phyloP scores from a whole-genome alignment of 2,329 filamentous ascomycete genomes.

The Colletotrichum godetiae region DNA sequence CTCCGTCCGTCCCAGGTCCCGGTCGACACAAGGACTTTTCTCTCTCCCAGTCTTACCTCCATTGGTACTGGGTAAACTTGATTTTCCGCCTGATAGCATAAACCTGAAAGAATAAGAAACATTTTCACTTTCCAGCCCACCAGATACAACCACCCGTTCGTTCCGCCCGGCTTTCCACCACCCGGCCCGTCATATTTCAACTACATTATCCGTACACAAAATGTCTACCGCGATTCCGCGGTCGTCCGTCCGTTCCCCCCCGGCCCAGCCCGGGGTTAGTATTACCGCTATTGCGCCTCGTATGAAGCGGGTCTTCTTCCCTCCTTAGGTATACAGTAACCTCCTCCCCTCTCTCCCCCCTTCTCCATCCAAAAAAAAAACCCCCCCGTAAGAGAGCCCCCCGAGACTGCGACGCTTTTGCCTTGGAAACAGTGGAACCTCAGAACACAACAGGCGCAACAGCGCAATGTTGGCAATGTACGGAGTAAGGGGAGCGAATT shows the following conservation, averaged over 20 bases:
- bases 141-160: too few relatives aligned
- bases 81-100: background rate
- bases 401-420: background rate
- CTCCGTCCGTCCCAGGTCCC: conserved; percentile 25
- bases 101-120: background rate
- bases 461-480: background rate
- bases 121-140: background rate
- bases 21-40: background rate
- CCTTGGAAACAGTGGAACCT: background rate
- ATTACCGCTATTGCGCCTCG: conserved; percentile 22
- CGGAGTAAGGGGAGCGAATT: too few relatives aligned
- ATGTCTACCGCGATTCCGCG: background rate
- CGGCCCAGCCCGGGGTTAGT: background rate
- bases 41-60: background rate
- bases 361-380: background rate
- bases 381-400: background rate
- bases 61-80: background rate
- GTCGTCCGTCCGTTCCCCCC: too few relatives aligned
- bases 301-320: conserved; percentile 28
- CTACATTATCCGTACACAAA: background rate
- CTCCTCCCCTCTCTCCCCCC: background rate
- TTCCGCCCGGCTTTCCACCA: too few relatives aligned
- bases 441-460: background rate
- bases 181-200: background rate
- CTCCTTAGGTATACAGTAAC: background rate